Evolutionary conservation across 176 grass and related monocot genomes (phyloP).

Genomic region (Paspalum notatum): DNA sequence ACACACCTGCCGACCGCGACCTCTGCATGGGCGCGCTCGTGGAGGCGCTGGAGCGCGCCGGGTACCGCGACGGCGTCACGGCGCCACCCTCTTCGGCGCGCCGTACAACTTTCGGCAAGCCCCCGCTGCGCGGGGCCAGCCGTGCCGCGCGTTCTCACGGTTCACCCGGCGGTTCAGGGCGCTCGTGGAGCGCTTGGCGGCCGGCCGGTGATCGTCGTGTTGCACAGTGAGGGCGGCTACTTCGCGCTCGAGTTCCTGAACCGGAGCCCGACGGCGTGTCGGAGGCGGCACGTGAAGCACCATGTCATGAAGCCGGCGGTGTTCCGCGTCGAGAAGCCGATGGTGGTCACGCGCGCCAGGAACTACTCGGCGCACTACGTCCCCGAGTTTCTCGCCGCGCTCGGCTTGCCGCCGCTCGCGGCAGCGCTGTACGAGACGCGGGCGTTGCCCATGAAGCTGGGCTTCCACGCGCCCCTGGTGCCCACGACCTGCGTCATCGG

Average conservation of each 20-base stretch:
- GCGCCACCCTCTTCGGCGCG: slow-evolving; percentile 14
- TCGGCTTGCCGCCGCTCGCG: no score
- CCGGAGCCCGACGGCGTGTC: background rate
- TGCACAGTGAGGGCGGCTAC: slow-evolving; percentile 1
- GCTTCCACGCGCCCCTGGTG: no score
- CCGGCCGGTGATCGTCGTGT: background rate
- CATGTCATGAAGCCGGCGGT: no score
- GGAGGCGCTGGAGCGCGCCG: background rate
- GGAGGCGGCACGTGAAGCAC: background rate
- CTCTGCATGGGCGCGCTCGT: background rate
- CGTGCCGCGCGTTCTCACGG: background rate
- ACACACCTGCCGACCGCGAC: background rate
- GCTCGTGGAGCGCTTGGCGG: background rate
- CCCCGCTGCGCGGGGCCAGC: background rate
- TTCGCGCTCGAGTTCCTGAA: slow-evolving; percentile 9
- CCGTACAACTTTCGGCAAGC: slow-evolving; percentile 1
- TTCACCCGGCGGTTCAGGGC: background rate
- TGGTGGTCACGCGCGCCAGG: no score
- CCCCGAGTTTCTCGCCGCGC: no score
- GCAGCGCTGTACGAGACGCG: no score
- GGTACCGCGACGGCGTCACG: slow-evolving; percentile 13
- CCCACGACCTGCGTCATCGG: no score
- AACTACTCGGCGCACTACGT: no score
- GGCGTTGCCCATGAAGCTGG: no score
- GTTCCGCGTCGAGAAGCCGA: no score